Base-by-base conservation (phyloP, 768 basidiomycete genomes). In the Naganishia vishniacii region DNA sequence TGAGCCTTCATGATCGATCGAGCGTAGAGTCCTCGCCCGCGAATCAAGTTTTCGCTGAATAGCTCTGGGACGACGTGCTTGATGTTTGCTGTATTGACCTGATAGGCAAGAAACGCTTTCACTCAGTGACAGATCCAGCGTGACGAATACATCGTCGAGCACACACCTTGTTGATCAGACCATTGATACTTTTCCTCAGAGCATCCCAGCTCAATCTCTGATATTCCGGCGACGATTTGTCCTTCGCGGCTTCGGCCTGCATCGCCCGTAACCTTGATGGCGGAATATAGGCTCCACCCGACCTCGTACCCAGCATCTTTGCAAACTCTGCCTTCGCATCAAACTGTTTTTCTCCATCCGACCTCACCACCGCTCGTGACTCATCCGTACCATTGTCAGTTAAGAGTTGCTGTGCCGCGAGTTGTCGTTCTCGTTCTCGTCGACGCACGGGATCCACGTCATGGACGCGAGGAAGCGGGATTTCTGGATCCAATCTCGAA, bases 1-100 rank as follows among this genome's bases (percentile, higher is more conserved):
- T 99, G 95, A 6, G 95, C 95, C 74, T 97, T 92, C 95, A 99
- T 98, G 68, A 99, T 82, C 68, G 92, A 93, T 68, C 95, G 81
- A 23, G 89, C 83, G 74, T 98, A 95, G 42, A 99, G 81, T 0
- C 95, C 95, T 26, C 90, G 83, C 0, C 95, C 95, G 48, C 92
- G 85, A 66, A 98, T 84, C 31, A 99, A 83, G 78, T 99, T 95
- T 78, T 99, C 95, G 1, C 84, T 78, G 72, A 99, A 97, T 26
- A 99, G 79, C 76, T 94, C 90, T 0, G 91, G 90, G 0, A 91
- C 84, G 68, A 94, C 84, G 71, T 87, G 84, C 79, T 97, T 95
- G 84, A 99, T 99, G 77, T 98, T 98, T 70, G 86, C 82, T 20
- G 91, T 83, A 77, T 98, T 97, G 80, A 99, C 90, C 77, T 78